A percentile compares a stretch with the other conserved stretches of the same genome.
phyloP scores from a whole-genome alignment of 208 protist genomes.

The Crithidia brevicula region DNA sequence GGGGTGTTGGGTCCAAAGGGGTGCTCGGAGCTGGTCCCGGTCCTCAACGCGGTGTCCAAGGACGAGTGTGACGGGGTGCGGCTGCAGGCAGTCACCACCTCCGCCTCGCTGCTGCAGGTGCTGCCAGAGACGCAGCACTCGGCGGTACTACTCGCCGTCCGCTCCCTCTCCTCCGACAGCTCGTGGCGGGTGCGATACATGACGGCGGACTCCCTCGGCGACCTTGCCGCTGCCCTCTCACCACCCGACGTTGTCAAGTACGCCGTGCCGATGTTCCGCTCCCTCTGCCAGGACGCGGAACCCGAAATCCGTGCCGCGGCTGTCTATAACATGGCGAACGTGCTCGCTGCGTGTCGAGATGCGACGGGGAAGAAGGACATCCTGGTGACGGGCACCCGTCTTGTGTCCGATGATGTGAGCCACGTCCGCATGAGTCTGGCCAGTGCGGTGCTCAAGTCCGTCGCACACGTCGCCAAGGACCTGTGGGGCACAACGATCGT shows the following conservation, averaged over 20 bases:
- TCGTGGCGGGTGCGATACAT: slow-evolving; percentile 99
- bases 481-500: slow-evolving; percentile 79
- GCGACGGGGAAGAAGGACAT: slow-evolving; percentile 66
- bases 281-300: slow-evolving; percentile 82
- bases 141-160: slow-evolving; percentile 84
- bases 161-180: slow-evolving; percentile 85
- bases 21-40: slow-evolving; percentile 88
- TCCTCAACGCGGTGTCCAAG: slow-evolving; percentile 88
- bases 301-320: slow-evolving; percentile 87
- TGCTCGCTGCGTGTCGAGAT: slow-evolving; percentile 67
- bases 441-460: slow-evolving; percentile 79
- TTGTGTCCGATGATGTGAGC: slow-evolving; percentile 68
- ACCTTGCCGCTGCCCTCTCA: slow-evolving; percentile 59
- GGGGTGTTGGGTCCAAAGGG: slow-evolving; percentile 60
- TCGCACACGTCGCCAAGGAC: slow-evolving; percentile 73
- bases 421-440: slow-evolving; percentile 90
- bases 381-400: slow-evolving; percentile 71
- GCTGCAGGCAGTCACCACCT: slow-evolving; percentile 94
- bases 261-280: slow-evolving; percentile 71
- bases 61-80: slow-evolving; percentile 98
- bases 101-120: slow-evolving; percentile 85
- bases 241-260: slow-evolving; percentile 68
- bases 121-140: slow-evolving; percentile 83
- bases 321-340: slow-evolving; percentile 81
- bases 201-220: slow-evolving; percentile 95